Conservation (phyloP, 73 alveolate genomes). For the Tetrahymena elliotti region DNA sequence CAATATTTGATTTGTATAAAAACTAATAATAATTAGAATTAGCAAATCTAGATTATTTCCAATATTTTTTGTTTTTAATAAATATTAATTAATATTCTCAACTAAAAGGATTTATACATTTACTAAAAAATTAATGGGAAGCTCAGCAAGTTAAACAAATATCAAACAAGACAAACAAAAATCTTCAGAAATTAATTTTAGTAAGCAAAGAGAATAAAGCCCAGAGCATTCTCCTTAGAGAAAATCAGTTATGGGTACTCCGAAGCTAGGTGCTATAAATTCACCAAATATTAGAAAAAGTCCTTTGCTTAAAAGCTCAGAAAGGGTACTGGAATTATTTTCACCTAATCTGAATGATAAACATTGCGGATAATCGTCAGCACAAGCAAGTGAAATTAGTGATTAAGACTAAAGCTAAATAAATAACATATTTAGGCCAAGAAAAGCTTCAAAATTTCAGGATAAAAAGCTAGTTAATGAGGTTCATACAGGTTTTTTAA, state of each 20-base stretch:
- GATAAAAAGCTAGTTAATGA: not conserved
- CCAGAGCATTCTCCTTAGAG: not conserved
- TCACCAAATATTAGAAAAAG: not conserved
- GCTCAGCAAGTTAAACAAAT: not conserved
- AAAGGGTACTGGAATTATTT: not conserved
- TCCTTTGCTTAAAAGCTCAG: not conserved
- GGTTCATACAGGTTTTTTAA: not conserved
- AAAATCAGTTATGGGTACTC: not conserved
- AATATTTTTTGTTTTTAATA: not conserved
- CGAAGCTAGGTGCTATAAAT: not conserved
- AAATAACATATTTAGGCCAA: not conserved
- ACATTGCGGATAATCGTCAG: not conserved
- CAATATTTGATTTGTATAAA: not conserved
- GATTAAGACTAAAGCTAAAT: not conserved
- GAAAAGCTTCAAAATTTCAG: not conserved
- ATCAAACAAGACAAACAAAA: not conserved
- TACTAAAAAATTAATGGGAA: not conserved
- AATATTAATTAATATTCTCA: not conserved
- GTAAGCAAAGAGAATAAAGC: not conserved
- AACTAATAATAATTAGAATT: not conserved
- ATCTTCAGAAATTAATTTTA: not conserved
- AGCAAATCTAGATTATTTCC: not conserved
- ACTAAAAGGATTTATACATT: not conserved
- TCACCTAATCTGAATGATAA: not conserved
- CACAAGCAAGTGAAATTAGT: not conserved